phyloP scores from a whole-genome alignment of 2,329 filamentous ascomycete genomes.

The Fusarium sororula region DNA sequence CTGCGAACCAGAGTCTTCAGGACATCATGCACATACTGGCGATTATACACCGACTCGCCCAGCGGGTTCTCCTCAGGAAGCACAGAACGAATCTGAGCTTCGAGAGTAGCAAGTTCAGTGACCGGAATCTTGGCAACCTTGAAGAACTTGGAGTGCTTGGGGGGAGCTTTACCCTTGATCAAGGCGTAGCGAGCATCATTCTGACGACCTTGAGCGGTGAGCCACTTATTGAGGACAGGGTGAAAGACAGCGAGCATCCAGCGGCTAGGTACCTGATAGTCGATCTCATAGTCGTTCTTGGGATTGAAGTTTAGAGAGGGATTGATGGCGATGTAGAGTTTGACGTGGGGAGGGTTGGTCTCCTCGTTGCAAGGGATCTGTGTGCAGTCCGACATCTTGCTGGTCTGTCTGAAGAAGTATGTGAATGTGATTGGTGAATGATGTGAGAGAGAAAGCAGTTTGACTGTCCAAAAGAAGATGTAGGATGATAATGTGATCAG shows the following conservation, averaged over 20 bases:
- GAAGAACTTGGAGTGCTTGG: neutral
- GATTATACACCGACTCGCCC: neutral
- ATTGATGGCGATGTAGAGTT: neutral
- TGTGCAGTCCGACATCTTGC: neutral
- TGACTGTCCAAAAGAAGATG: neutral
- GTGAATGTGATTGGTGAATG: rapidly evolving
- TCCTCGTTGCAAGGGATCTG: neutral
- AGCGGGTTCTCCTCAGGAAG: rapidly evolving
- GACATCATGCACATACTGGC: neutral
- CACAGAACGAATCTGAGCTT: neutral
- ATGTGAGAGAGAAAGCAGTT: neutral
- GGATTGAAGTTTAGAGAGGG: neutral
- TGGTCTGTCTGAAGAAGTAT: neutral
- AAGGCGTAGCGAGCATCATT: neutral
- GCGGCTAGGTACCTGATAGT: neutral
- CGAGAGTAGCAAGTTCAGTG: neutral
- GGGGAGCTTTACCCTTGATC: neutral
- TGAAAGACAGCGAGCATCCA: neutral
- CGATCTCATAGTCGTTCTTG: neutral
- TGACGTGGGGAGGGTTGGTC: neutral
- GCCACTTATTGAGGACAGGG: neutral
- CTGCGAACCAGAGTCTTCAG: neutral
- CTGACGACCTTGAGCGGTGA: neutral
- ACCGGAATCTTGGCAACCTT: neutral
- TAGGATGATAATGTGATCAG: rapidly evolving